Evolutionary conservation across 2,329 filamentous ascomycete genomes (phyloP).

Genomic region (Gaeumannomyces sp.): DNA sequence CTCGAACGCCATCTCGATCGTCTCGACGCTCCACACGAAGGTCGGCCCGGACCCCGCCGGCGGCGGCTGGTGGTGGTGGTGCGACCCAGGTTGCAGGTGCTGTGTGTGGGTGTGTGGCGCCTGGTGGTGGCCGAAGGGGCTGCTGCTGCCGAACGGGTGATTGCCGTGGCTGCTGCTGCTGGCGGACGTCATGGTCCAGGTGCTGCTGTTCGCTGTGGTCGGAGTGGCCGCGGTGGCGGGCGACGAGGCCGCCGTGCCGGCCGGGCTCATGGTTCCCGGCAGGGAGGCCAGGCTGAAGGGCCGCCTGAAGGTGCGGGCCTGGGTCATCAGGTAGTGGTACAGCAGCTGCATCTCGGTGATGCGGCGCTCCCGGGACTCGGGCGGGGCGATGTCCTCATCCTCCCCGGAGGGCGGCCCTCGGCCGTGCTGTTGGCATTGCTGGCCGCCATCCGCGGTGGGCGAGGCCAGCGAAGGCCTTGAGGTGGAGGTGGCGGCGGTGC

Average conservation of each 20-base stretch:
- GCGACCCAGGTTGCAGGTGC: slow-evolving; percentile 2
- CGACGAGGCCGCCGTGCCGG: too few relatives aligned
- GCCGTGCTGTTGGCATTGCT: background rate
- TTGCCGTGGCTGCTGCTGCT: background rate
- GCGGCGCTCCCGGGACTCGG: slow-evolving; percentile 29
- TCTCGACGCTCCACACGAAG: slow-evolving; percentile 26
- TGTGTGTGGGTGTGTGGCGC: too few relatives aligned
- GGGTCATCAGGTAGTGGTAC: slow-evolving; percentile 27
- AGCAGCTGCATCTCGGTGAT: slow-evolving; percentile 30
- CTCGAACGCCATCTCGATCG: slow-evolving; percentile 26
- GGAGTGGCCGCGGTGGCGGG: too few relatives aligned
- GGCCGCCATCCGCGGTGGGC: background rate
- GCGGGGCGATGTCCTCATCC: slow-evolving; percentile 21
- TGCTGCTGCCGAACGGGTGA: too few relatives aligned
- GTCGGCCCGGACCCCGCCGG: background rate
- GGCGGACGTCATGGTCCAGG: background rate
- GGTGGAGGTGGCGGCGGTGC: background rate
- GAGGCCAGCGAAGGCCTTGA: background rate
- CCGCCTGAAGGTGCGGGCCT: slow-evolving; percentile 23
- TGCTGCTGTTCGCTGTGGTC: too few relatives aligned
- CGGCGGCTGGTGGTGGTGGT: background rate
- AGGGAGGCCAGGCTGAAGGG: background rate
- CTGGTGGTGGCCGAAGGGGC: too few relatives aligned
- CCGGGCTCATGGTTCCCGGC: too few relatives aligned
- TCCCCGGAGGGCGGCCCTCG: slow-evolving; percentile 12